Evolutionary conservation across 2,329 filamentous ascomycete genomes (phyloP).

Genomic region (Fusarium buxicola): DNA sequence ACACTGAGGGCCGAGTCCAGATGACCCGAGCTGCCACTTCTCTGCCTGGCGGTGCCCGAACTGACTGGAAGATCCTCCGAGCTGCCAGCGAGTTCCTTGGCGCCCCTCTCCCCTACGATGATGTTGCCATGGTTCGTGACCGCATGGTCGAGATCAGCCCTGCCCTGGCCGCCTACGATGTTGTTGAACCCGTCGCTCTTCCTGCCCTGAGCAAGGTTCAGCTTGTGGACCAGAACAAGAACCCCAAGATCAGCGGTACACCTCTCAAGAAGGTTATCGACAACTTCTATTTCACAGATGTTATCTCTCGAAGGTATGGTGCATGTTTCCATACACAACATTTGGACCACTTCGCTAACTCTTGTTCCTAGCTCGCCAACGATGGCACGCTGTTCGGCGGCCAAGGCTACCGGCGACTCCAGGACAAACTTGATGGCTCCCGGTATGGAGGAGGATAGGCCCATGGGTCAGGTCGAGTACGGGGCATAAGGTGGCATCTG

Average conservation of each 20-base stretch:
- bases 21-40: constrained; percentile 91
- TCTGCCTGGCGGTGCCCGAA: constrained; percentile 87
- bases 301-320: constrained; percentile 91
- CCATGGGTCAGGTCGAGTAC: constrained; percentile 71
- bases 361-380: constrained; percentile 81
- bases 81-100: constrained; percentile 92
- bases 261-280: constrained; percentile 88
- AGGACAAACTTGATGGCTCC: constrained; percentile 84
- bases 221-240: constrained; percentile 96
- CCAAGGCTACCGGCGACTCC: constrained; percentile 84
- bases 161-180: constrained; percentile 87
- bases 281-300: constrained; percentile 98
- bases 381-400: constrained; percentile 96
- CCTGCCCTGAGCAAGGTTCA: constrained; percentile 88
- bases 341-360: constrained; percentile 39
- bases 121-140: constrained; percentile 88
- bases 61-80: constrained; percentile 99
- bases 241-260: constrained; percentile 75
- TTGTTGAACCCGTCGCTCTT: constrained; percentile 84
- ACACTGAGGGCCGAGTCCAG: constrained; percentile 97
- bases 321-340: constrained; percentile 13
- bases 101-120: constrained; percentile 89
- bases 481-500: constrained; percentile 58
- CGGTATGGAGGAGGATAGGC: constrained; percentile 72
- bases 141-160: constrained; percentile 97